Evolutionary conservation across 2,329 filamentous ascomycete genomes (phyloP).

Genomic region (Fusarium sp.): DNA sequence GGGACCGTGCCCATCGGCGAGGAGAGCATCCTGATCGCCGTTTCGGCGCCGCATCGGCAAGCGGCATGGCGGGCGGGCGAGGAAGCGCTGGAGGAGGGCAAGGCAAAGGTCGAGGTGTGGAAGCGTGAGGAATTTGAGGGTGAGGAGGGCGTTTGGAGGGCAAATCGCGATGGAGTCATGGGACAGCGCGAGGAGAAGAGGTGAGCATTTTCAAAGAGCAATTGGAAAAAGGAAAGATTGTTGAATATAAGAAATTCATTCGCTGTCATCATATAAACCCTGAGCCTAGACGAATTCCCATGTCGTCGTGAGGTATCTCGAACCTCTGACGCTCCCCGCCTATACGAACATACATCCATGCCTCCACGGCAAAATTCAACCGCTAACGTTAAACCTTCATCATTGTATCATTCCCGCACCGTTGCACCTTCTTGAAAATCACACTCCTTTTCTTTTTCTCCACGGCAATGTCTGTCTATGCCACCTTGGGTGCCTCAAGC

Average conservation of each 20-base stretch:
- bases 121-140: slow-evolving; percentile 90
- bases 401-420: not conserved
- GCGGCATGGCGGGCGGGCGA: slow-evolving; percentile 91
- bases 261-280: slow-evolving; percentile 13
- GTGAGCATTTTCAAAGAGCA: not conserved
- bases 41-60: slow-evolving; percentile 84
- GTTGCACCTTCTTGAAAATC: not conserved
- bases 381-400: slow-evolving; percentile 18
- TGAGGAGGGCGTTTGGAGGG: slow-evolving; percentile 85
- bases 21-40: slow-evolving; percentile 91
- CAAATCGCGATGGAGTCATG: slow-evolving; percentile 80
- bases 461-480: not conserved
- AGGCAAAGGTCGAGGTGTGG: slow-evolving; percentile 93
- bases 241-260: not conserved
- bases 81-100: slow-evolving; percentile 88
- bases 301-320: not conserved
- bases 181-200: slow-evolving; percentile 60
- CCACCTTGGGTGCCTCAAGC: slow-evolving; percentile 5
- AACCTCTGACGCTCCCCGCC: not conserved
- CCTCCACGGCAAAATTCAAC: slow-evolving; percentile 12
- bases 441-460: not conserved
- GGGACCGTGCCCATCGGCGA: slow-evolving; percentile 90
- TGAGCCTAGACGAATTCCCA: slow-evolving; percentile 11
- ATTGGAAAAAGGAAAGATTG: not conserved
- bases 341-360: slow-evolving; percentile 3